phyloP scores from a whole-genome alignment of 2,329 filamentous ascomycete species.

The Tolypocladium ovalisporum region DNA sequence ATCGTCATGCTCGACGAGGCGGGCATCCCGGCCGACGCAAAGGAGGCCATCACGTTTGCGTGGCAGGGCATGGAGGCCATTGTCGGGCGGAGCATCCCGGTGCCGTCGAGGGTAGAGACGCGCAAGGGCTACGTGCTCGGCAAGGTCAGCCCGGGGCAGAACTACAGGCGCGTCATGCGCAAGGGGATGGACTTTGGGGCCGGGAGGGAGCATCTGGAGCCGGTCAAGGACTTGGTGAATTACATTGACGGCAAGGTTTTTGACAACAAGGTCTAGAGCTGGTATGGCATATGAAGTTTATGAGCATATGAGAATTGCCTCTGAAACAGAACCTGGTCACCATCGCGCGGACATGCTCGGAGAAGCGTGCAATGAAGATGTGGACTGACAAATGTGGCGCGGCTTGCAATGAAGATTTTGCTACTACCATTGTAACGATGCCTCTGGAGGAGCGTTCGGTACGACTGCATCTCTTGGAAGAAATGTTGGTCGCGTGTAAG shows the following conservation, averaged over 20 bases:
- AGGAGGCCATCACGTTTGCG: conserved; percentile 44
- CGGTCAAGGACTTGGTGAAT: conserved; percentile 40
- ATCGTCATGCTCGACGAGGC: conserved; percentile 47
- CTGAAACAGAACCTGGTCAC: too few relatives aligned
- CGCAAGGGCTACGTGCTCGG: conserved; percentile 39
- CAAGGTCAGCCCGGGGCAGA: conserved; percentile 41
- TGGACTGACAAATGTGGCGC: too few relatives aligned
- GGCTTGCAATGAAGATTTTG: too few relatives aligned
- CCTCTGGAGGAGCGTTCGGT: too few relatives aligned
- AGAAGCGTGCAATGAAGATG: not conserved
- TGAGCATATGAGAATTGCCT: not conserved
- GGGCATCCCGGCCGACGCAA: conserved; percentile 44
- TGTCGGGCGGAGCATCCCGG: conserved; percentile 41
- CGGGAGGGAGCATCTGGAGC: conserved; percentile 26
- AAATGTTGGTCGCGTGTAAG: too few relatives aligned
- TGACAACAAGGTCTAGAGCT: conserved; percentile 24
- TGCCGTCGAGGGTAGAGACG: conserved; percentile 42
- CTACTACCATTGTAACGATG: too few relatives aligned
- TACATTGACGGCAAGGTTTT: conserved; percentile 35
- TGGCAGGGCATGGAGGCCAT: conserved; percentile 51
- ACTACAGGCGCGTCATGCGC: conserved; percentile 41
- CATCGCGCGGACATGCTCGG: not conserved
- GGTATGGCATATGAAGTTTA: not conserved
- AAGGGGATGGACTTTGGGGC: conserved; percentile 40
- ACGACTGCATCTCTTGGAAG: too few relatives aligned